phyloP scores from a whole-genome alignment of 192 early-diverging fungal species.

The Dissophora globulifera region DNA sequence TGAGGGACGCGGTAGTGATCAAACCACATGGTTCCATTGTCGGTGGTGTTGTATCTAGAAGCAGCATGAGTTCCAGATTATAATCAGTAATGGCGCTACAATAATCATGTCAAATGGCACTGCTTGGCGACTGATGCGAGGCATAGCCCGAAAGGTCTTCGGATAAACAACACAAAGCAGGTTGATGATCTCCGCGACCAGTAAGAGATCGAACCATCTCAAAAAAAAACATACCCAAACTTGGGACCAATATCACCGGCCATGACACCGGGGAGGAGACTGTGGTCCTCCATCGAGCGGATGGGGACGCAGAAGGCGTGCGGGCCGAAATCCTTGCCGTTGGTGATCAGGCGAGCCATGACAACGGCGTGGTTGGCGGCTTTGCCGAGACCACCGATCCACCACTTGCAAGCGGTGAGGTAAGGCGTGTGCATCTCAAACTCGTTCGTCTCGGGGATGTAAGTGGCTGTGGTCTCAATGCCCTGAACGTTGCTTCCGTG shows the following conservation, averaged over 20 bases:
- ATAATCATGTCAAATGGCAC: too few species aligned
- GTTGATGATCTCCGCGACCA: too few species aligned
- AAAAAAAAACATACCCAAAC: constrained; percentile 67
- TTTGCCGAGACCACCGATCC: constrained; percentile 86
- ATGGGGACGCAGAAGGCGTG: constrained; percentile 86
- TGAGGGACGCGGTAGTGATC: constrained; percentile 84
- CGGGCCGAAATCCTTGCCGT: constrained; percentile 80
- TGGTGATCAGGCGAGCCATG: constrained; percentile 81
- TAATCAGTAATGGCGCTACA: too few species aligned
- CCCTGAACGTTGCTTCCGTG: constrained; percentile 91
- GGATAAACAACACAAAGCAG: constrained; percentile 1
- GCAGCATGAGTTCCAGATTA: too few species aligned
- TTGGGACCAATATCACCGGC: constrained; percentile 92
- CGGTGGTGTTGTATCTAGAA: constrained; percentile 75
- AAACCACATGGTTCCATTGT: constrained; percentile 89
- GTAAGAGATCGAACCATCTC: too few species aligned
- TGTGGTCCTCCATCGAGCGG: constrained; percentile 78
- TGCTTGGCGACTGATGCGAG: too few species aligned
- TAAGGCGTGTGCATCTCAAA: constrained; percentile 86
- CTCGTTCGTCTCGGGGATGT: constrained; percentile 83
- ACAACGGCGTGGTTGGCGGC: constrained; percentile 87
- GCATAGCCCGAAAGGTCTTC: too few species aligned
- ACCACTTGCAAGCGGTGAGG: constrained; percentile 87
- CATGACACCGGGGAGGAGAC: constrained; percentile 78
- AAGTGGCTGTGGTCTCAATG: constrained; percentile 89